phyloP scores from a whole-genome alignment of 2,329 filamentous ascomycete genomes.

The Intubia oerlemansii region DNA sequence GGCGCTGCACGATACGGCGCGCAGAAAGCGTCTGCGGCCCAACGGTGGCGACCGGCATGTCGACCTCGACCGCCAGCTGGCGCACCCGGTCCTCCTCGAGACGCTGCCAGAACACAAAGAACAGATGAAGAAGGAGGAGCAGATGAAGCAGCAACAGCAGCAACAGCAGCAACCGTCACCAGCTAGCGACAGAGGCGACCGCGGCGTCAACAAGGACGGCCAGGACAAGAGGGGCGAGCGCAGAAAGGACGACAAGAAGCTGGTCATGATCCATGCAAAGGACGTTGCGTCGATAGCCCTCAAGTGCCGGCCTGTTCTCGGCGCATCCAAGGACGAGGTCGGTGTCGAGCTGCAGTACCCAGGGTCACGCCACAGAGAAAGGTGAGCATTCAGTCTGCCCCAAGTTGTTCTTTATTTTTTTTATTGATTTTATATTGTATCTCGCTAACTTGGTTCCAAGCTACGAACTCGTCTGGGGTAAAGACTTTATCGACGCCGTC shows the following conservation, averaged over 20 bases:
- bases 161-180: too few species aligned
- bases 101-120: conserved; percentile 3
- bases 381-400: conserved; percentile 11
- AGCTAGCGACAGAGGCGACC: too few species aligned
- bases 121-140: not conserved
- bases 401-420: conserved; percentile 1
- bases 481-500: conserved; percentile 58
- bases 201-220: conserved; percentile 14
- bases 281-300: conserved; percentile 29
- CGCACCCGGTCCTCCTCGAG: conserved; percentile 23
- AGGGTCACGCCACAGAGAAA: conserved; percentile 22
- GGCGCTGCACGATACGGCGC: conserved; percentile 19
- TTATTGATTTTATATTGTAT: too few species aligned
- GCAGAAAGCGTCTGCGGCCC: conserved; percentile 25
- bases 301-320: conserved; percentile 28
- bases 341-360: conserved; percentile 66
- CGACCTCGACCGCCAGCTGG: conserved; percentile 17
- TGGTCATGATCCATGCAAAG: conserved; percentile 34
- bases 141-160: conserved; percentile 7
- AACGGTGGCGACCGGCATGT: too few species aligned
- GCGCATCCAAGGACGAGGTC: conserved; percentile 28
- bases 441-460: conserved; percentile 10
- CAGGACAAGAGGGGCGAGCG: conserved; percentile 9
- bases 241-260: conserved; percentile 3
- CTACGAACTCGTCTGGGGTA: conserved; percentile 57